Base-by-base conservation (phyloP, 225 moss, liverwort and hornwort species). In the Thuidium tamariscinum region DNA sequence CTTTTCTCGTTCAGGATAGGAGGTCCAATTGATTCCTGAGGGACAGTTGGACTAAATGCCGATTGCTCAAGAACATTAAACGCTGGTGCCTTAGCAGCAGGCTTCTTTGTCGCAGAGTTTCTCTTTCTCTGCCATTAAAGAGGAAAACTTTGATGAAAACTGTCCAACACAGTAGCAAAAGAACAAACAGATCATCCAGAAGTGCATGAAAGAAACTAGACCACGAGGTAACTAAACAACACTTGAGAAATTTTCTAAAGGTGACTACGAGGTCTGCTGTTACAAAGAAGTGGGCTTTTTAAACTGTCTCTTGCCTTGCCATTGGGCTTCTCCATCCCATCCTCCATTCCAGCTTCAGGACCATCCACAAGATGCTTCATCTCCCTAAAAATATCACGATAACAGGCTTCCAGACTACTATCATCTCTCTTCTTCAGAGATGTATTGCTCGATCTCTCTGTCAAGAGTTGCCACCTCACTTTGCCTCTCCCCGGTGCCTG, bases 401-500 rank as follows among this genome's bases (percentile, higher is more conserved):
- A 95, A 70, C 95, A 94, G 67, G 92, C 92, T 88, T 95, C 95
- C 88, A 95, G 84, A 84, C 95, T 94, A 84, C 89, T 81, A 75
- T 95, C 95, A 82, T 91, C 94, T 86, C 95, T 92, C 88, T 92
- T 93, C 86, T 94, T 95, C 83, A 95, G 85, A 79, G 95, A 94
- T 57, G 91, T 82, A 83, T 92, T 93, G 41, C 91, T 91, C 44
- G 95, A 92, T 78, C 84, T 91, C 63, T 93, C 94, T 20, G 89
- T 91, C 83, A 95, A 74, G 65, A 88, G 82, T 88, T 94, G 94
- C 95, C 95, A 95, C 87, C 86, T 92, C 44, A 95, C 91, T 90
- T 94, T 94, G 49, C 86, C 88, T 87, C 91, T 90, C 60, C 94
- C 94, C 42, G 88, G 93, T 86, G 92, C 89, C 94, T 93, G 90